Conservation (phyloP, 345 rosid species). For the Eucalyptus regnans region DNA sequence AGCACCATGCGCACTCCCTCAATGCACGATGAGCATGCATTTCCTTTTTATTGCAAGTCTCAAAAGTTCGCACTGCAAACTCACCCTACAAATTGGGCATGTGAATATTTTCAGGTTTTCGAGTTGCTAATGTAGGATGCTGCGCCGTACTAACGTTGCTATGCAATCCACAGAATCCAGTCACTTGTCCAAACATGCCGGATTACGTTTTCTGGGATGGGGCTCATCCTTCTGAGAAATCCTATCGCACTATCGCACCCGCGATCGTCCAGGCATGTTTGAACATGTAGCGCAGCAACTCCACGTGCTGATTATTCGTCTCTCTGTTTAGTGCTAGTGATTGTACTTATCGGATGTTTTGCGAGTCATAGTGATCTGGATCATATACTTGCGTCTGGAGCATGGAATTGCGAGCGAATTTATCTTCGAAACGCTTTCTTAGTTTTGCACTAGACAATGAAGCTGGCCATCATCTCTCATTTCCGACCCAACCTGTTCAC, state of each 20-base stretch:
- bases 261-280: not conserved
- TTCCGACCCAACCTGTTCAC: not conserved
- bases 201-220: constrained; percentile 13
- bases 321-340: not conserved
- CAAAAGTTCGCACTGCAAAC: not conserved
- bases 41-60: not conserved
- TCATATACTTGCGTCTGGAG: not conserved
- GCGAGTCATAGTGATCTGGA: not conserved
- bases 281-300: not conserved
- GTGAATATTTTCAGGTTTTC: constrained; percentile 2
- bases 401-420: not conserved
- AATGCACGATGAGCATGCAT: not conserved
- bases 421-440: not conserved
- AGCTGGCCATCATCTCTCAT: not conserved
- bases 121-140: constrained; percentile 1
- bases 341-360: not conserved
- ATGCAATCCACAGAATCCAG: not conserved
- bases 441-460: not conserved
- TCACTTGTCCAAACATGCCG: not conserved
- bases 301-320: not conserved
- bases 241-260: not conserved
- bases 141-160: not conserved
- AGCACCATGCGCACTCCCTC: not conserved
- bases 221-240: constrained; percentile 12
- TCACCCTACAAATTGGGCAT: not conserved